A percentile compares a stretch with the other conserved stretches of the same genome.
phyloP scores from a whole-genome alignment of 495 filamentous ascomycete species.

The Penicillium pulvis region DNA sequence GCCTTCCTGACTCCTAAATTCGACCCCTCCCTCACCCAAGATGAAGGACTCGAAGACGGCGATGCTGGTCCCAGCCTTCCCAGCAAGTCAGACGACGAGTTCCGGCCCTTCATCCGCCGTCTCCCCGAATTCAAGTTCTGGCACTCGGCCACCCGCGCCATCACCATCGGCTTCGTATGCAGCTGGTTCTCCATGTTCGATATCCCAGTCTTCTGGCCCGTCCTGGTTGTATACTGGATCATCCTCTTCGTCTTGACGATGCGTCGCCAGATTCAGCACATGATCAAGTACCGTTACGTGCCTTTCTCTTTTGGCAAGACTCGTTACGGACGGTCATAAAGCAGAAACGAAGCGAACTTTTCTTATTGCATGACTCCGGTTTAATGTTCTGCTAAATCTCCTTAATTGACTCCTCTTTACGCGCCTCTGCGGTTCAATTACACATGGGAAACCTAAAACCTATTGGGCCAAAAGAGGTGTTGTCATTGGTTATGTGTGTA shows the following conservation, averaged over 20 bases:
- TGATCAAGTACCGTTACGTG: slow-evolving; percentile 99
- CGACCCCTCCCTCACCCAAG: slow-evolving; percentile 93
- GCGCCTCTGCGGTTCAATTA: background rate
- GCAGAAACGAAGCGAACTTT: background rate
- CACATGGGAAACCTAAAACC: slow-evolving; percentile 2
- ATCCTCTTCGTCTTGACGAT: slow-evolving; percentile 95
- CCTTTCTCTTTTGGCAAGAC: slow-evolving; percentile 94
- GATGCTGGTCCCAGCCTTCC: slow-evolving; percentile 69
- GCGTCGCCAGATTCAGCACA: slow-evolving; percentile 98
- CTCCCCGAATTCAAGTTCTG: slow-evolving; percentile 99
- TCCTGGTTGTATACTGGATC: slow-evolving; percentile 97
- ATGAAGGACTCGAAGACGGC: slow-evolving; percentile 95
- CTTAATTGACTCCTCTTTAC: background rate
- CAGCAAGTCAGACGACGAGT: slow-evolving; percentile 94
- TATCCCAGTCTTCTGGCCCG: slow-evolving; percentile 98
- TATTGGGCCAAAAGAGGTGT: background rate
- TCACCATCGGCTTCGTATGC: slow-evolving; percentile 81
- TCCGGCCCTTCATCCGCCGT: slow-evolving; percentile 92
- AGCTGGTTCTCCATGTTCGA: slow-evolving; percentile 93
- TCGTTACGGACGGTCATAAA: slow-evolving; percentile 60
- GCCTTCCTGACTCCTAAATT: slow-evolving; percentile 98
- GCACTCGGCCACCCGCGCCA: slow-evolving; percentile 88
- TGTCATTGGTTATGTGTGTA: slow-evolving; percentile 22
- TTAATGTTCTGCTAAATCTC: background rate
- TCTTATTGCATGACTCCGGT: slow-evolving; percentile 2